Evolutionary conservation across 805 yeast species (phyloP).

Genomic region (Schwanniomyces yamadae): DNA sequence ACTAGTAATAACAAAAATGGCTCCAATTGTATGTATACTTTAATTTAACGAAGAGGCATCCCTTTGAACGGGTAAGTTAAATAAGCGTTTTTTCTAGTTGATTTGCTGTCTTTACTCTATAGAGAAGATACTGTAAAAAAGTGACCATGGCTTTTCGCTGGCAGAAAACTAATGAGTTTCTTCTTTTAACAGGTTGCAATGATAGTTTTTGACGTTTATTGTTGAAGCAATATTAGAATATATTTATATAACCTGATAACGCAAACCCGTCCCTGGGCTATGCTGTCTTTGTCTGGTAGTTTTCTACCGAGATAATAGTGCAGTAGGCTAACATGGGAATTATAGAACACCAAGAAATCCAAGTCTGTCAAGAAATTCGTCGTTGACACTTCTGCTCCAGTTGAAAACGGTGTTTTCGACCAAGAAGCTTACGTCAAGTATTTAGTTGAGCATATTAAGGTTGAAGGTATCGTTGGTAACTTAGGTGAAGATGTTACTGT

Average conservation of each 20-base stretch:
- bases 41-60: slow-evolving; percentile 9
- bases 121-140: too few relatives aligned
- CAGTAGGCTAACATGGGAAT: slow-evolving; percentile 70
- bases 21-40: slow-evolving; percentile 84
- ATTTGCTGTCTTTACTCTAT: background rate
- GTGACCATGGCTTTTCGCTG: too few relatives aligned
- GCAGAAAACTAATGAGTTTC: too few relatives aligned
- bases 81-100: slow-evolving; percentile 8
- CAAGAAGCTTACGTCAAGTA: slow-evolving; percentile 96
- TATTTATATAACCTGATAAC: slow-evolving; percentile 11
- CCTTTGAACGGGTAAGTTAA: slow-evolving; percentile 32
- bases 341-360: slow-evolving; percentile 69
- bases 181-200: too few relatives aligned
- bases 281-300: slow-evolving; percentile 41
- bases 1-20: slow-evolving; percentile 49
- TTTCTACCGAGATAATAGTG: slow-evolving; percentile 40
- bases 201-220: slow-evolving; percentile 3
- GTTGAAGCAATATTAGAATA: slow-evolving; percentile 10
- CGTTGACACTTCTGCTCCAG: slow-evolving; percentile 96
- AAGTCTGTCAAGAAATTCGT: slow-evolving; percentile 83
- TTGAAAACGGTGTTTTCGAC: slow-evolving; percentile 96
- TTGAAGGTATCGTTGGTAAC: slow-evolving; percentile 95
- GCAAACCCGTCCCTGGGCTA: slow-evolving; percentile 48
- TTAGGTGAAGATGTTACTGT: slow-evolving; percentile 93
- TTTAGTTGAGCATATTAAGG: slow-evolving; percentile 99